phyloP scores from a whole-genome alignment of 306 rosid genomes.

The Quercus glauca region DNA sequence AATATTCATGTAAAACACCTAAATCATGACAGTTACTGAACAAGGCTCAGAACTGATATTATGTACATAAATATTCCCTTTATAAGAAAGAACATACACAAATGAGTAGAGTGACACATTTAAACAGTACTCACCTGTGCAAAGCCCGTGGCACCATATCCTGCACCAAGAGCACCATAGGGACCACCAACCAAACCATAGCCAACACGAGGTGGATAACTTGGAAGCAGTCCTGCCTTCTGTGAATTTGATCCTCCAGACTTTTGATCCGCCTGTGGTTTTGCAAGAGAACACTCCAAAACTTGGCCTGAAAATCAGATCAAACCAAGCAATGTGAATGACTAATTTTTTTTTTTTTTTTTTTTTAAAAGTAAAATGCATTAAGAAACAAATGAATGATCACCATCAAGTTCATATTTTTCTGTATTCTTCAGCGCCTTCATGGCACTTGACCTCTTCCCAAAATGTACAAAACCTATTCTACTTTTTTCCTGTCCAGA shows the following conservation, averaged over 20 bases:
- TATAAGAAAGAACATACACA: not conserved
- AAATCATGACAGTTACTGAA: not conserved
- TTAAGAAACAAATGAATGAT: not conserved
- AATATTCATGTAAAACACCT: not conserved
- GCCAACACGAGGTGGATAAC: constrained; percentile 71
- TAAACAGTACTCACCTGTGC: constrained; percentile 53
- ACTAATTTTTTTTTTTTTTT: not conserved
- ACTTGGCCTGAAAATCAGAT: constrained; percentile 58
- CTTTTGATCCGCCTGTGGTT: constrained; percentile 92
- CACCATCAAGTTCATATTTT: constrained; percentile 87
- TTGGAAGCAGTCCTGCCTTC: constrained; percentile 78
- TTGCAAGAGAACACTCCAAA: constrained; percentile 93
- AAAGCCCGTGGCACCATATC: constrained; percentile 49
- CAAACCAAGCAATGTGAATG: constrained; percentile 15
- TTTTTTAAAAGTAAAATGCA: not conserved
- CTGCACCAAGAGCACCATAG: constrained; percentile 77
- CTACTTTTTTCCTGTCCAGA: constrained; percentile 86
- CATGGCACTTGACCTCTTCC: constrained; percentile 90
- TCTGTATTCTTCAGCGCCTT: constrained; percentile 89
- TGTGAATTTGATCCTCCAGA: constrained; percentile 59
- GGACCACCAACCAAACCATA: constrained; percentile 72
- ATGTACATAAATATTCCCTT: not conserved
- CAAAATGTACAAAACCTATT: constrained; percentile 94
- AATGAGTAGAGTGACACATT: not conserved
- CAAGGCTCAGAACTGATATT: not conserved